Evolutionary conservation across 192 early-diverging fungal genomes (phyloP).

Genomic region (Podila clonocystis): DNA sequence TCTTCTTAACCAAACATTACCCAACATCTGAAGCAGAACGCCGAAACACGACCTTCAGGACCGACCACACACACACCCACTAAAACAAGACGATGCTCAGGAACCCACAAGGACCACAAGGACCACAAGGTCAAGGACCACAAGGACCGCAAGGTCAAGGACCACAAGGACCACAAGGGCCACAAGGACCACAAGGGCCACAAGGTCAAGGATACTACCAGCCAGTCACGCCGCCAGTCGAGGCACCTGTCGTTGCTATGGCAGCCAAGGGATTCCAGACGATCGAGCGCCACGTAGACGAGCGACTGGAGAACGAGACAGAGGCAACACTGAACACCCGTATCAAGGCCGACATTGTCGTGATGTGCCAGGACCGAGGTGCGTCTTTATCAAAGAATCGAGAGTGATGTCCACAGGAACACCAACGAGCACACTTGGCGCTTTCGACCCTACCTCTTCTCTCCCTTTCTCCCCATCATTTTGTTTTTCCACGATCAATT

Average conservation of each 20-base stretch:
- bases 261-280: slow-evolving; percentile 33
- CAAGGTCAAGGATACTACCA: background rate
- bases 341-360: slow-evolving; percentile 77
- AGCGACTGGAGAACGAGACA: slow-evolving; percentile 59
- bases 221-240: background rate
- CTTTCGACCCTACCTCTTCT: no score
- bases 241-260: background rate
- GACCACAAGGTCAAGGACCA: no score
- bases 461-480: no score
- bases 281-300: slow-evolving; percentile 51
- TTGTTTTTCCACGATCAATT: no score
- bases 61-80: no score
- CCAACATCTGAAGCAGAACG: background rate
- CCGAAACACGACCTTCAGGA: background rate
- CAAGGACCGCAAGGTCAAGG: slow-evolving; percentile 4
- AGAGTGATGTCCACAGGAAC: no score
- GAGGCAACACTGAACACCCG: slow-evolving; percentile 67
- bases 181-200: background rate
- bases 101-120: background rate
- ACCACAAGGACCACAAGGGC: background rate
- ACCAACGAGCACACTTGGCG: no score
- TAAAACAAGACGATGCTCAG: background rate
- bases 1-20: background rate
- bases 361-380: slow-evolving; percentile 81
- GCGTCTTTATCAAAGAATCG: slow-evolving; percentile 7